Evolutionary conservation across 352 stramenopile species (phyloP), one percentile per base, ranked within the genome.

Genomic region (Elongisporangium undulatum): DNA sequence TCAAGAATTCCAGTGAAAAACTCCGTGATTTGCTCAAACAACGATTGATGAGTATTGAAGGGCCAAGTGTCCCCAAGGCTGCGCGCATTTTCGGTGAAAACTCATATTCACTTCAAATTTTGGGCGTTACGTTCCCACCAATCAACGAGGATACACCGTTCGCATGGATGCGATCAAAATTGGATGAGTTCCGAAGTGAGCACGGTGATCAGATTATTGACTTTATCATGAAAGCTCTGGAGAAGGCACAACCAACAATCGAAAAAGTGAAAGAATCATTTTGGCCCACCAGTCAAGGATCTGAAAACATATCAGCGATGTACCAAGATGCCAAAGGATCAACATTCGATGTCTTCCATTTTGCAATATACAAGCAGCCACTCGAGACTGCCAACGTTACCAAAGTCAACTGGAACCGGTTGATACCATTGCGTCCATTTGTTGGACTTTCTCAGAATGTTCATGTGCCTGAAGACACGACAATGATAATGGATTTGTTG

Each of bases 281-380:
- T 34, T 68, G 9, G 54, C 29, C 4, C 58, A 67, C 8, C 66
- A 61, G 17, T 20, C 24, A 61, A 67, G 12, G 53, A 22, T 9
- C n/a, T 53, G 12, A 26, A 55, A 2, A 1, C 13, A 53, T 63
- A 63, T 23, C 23, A 9, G 39, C 34, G 20, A 39, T 76, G 41
- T 88, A 82, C 49, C 72, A 78, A 34, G 62, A 82, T 54, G 77
- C 68, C 13, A 59, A 68, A n/a, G 56, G 59, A 4, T 85, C 80
- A 9, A 73, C 51, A 5, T 90, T 90, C 50, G 82, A 92, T 48
- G 26, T 92, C 16, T 92, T 90, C 50, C 80, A 92, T 34, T 87
- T 92, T 48, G 78, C 73, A 8, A 78, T 92, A 1, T 90, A 89
- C 53, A 69, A 72, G 20, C 66, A 58, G 20, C 53, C 63, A 16